Evolutionary conservation across 2,329 filamentous ascomycete species (phyloP), one percentile per base, ranked within the genome.

Genomic region (Fusarium sp.): DNA sequence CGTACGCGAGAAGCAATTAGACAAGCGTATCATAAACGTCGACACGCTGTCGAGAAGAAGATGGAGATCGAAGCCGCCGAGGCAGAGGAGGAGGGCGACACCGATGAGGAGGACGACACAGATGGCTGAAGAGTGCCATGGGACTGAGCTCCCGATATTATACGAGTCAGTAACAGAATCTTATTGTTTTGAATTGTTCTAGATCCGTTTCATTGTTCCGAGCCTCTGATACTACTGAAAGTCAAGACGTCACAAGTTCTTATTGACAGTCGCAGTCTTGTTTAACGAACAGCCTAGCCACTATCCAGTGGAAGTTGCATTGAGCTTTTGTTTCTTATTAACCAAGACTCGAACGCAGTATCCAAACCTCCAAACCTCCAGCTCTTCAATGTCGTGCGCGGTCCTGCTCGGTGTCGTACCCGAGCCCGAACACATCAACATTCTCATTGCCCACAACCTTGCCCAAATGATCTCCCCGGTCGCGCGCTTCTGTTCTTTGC

Each of bases 1-100:
- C 43, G 63, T 2, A 66, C 63, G 18, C 30, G 34, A 5, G 47
- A 61, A 10, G 54, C 62, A 2, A 22, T 61, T 7, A 66, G 53
- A 15, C 62, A 66, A 24, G 32, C 62, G 18, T 66, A 66, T 8
- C 62, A 59, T 9, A 66, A 66, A 20, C 62, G 63, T 5, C 38
- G 63, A 3, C 40, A 66, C 9, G 20, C 47, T 6, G 16, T 53
- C 5, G 63, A 66, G 25, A 12, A 13, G 0, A 29, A 54, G 24
- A 66, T 66, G 55, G 7, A 44, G n/a, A 32, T n/a, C 1, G 62
- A 66, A 25, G 43, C 47, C 1, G 22, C 15, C 1, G 22, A 16
- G 9, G 18, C 25, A 24, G 25, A 20, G 15, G 15, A 20, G 24
- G 18, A 24, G 15, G 18, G 1, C 6, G 9, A 22, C 3, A 46